Evolutionary conservation across 1,284 basidiomycete genomes (phyloP).

Genomic region (Ustilago xerochloae): DNA sequence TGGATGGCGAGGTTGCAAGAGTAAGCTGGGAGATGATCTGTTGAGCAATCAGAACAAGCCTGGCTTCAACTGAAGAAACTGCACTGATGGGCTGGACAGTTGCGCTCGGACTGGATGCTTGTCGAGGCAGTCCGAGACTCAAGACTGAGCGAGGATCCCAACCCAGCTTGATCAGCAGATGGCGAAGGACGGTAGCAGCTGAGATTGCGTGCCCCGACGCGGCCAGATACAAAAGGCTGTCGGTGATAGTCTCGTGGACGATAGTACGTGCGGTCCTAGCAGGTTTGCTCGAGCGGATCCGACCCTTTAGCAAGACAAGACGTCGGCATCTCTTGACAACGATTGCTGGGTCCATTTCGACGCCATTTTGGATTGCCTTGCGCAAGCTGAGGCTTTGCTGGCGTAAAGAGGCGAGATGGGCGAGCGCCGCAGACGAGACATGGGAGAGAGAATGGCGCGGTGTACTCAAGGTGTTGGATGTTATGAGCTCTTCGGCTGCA

Average conservation of each 20-base stretch:
- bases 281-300: constrained; percentile 6
- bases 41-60: constrained; percentile 18
- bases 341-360: background rate
- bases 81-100: background rate
- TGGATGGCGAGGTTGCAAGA: constrained; percentile 12
- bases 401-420: constrained; percentile 13
- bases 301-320: constrained; percentile 13
- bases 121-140: background rate
- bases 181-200: constrained; percentile 21
- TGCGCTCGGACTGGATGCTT: background rate
- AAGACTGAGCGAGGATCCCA: constrained; percentile 16
- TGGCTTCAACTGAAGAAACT: background rate
- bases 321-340: constrained; percentile 17
- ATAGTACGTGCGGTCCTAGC: constrained; percentile 10
- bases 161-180: constrained; percentile 29
- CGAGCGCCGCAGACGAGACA: background rate
- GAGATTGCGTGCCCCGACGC: constrained; percentile 14
- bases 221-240: constrained; percentile 19
- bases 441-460: background rate
- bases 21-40: constrained; percentile 31
- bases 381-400: constrained; percentile 8
- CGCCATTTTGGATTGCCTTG: constrained; percentile 7
- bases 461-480: too few relatives aligned
- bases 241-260: constrained; percentile 15
- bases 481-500: too few relatives aligned